A percentile compares a stretch with the other conserved stretches of the same genome.
Conservation (phyloP, 2,329 filamentous ascomycete species). For the Xylariaceae sp. region DNA sequence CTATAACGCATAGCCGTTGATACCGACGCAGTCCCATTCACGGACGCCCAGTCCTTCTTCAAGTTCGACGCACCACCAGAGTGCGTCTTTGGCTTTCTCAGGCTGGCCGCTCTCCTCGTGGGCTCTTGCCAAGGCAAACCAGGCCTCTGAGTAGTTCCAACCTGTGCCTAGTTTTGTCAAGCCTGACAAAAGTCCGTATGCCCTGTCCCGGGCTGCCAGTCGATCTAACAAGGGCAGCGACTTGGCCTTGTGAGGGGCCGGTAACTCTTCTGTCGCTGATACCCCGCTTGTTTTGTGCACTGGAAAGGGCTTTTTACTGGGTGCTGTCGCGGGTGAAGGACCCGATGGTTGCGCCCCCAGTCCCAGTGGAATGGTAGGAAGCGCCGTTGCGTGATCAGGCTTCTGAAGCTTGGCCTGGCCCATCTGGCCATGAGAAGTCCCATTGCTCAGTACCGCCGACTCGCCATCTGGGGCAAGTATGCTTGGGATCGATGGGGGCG, state of each 20-base stretch:
- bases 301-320: conserved; percentile 7
- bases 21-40: conserved; percentile 65
- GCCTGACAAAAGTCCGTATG: conserved; percentile 72
- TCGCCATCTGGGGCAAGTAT: conserved; percentile 25
- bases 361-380: conserved; percentile 41
- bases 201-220: conserved; percentile 82
- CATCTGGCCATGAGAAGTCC: conserved; percentile 6
- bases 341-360: conserved; percentile 25
- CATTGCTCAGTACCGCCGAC: conserved; percentile 8
- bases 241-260: conserved; percentile 46
- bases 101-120: conserved; percentile 81
- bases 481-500: conserved; percentile 44
- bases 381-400: conserved; percentile 8
- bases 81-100: conserved; percentile 81
- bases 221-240: conserved; percentile 69
- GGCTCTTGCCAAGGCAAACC: conserved; percentile 79
- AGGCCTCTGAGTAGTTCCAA: conserved; percentile 91
- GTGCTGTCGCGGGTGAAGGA: conserved; percentile 5
- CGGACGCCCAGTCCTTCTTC: conserved; percentile 79
- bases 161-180: conserved; percentile 79
- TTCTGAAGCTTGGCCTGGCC: conserved; percentile 3
- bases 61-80: conserved; percentile 97
- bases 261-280: conserved; percentile 33
- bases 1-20: conserved; percentile 58
- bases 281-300: conserved; percentile 9